phyloP scores from a whole-genome alignment of 2,329 filamentous ascomycete species.

The Knoxdaviesia proteae region DNA sequence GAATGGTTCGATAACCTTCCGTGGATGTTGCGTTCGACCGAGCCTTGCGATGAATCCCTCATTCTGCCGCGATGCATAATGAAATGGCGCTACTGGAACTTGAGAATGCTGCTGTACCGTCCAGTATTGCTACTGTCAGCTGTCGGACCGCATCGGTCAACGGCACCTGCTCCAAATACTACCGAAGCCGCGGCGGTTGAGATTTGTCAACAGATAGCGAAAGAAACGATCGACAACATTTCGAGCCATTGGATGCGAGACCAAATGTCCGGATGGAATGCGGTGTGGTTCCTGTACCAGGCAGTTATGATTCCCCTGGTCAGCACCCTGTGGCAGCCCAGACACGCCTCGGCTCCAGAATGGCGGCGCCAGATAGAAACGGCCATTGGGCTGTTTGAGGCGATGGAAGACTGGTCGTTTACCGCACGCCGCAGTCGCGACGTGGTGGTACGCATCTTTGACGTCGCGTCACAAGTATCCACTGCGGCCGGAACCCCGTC shows the following conservation, averaged over 20 bases:
- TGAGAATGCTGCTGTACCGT: constrained; percentile 55
- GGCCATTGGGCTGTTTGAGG: constrained; percentile 37
- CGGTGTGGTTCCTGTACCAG: constrained; percentile 65
- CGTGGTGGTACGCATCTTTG: constrained; percentile 19
- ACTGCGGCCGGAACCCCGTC: too few species aligned
- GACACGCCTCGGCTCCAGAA: constrained; percentile 23
- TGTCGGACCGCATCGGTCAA: too few species aligned
- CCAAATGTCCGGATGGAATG: constrained; percentile 64
- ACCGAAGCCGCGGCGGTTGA: constrained; percentile 27
- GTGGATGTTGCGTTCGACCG: constrained; percentile 38
- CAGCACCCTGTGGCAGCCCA: constrained; percentile 48
- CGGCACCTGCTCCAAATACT: too few species aligned
- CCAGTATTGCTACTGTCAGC: constrained; percentile 35
- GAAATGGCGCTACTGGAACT: constrained; percentile 66
- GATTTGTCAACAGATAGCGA: constrained; percentile 47
- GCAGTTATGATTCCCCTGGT: constrained; percentile 62
- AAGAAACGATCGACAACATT: constrained; percentile 53
- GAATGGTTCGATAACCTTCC: constrained; percentile 55
- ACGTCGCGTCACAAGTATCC: too few species aligned
- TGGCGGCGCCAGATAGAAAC: constrained; percentile 38
- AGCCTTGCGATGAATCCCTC: constrained; percentile 52
- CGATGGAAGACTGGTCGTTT: constrained; percentile 43
- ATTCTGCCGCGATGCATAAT: constrained; percentile 52
- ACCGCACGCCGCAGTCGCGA: constrained; percentile 41
- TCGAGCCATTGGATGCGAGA: constrained; percentile 48